phyloP scores from a whole-genome alignment of 257 asterid genomes.

The Jacaranda mimosifolia region DNA sequence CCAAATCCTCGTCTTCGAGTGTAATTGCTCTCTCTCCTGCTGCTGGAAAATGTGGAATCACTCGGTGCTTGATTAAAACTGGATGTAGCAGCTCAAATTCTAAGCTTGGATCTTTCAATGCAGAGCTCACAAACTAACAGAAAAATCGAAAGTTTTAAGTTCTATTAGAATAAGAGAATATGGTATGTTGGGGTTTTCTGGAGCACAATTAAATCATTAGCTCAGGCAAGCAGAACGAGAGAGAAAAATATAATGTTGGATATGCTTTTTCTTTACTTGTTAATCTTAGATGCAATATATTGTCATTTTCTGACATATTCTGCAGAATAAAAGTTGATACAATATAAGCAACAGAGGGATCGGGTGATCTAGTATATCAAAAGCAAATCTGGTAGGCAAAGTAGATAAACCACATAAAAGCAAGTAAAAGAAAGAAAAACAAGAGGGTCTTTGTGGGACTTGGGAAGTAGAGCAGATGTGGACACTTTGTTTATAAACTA shows the following conservation, averaged over 20 bases:
- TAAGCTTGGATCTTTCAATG: conserved; percentile 82
- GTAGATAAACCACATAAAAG: neutral
- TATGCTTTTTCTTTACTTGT: neutral
- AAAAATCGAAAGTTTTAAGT: neutral
- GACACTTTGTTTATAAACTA: neutral
- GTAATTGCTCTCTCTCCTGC: conserved; percentile 60
- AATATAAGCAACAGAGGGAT: neutral
- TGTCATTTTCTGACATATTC: neutral
- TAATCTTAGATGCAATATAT: neutral
- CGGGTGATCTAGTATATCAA: neutral
- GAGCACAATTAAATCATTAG: neutral
- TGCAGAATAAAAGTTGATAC: neutral
- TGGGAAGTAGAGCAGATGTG: neutral
- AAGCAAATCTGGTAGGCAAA: neutral
- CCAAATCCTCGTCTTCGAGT: conserved; percentile 89
- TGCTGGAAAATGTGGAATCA: conserved; percentile 74
- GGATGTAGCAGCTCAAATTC: conserved; percentile 87
- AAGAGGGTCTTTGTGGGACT: neutral
- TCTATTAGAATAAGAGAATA: neutral
- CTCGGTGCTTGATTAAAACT: conserved; percentile 63
- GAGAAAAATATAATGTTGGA: neutral
- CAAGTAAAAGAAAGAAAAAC: neutral
- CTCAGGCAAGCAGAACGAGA: neutral
- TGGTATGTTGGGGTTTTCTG: neutral
- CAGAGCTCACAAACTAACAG: conserved; percentile 78